Percentiles rank a stretch among this genome's conserved stretches.
These are phyloP conservation scores for Gastrolobium villosum DNA, from an alignment of 306 rosid genomes.

Conservation along the genomic window DNA sequence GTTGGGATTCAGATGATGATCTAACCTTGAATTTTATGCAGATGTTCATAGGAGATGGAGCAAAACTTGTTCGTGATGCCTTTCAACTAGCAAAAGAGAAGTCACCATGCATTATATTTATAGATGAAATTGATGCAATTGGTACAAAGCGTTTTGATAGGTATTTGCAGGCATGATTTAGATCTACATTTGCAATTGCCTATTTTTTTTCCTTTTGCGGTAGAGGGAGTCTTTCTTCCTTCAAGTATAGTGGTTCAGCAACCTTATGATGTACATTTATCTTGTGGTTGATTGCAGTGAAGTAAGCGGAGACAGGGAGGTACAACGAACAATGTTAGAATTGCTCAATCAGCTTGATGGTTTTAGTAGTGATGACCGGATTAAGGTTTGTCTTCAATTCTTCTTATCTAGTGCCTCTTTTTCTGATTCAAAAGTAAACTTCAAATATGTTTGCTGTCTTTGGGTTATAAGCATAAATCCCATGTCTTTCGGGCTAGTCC, in stretches of 20 bases:
- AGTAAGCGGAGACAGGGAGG: constrained; percentile 97
- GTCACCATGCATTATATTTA: constrained; percentile 96
- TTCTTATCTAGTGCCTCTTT: too few species aligned
- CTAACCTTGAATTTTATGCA: constrained; percentile 40
- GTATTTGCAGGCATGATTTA: constrained; percentile 53
- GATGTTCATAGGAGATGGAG: constrained; percentile 99
- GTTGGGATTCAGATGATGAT: constrained; percentile 31
- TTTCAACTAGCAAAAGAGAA: constrained; percentile 97
- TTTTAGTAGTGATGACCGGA: too few species aligned
- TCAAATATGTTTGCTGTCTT: too few species aligned
- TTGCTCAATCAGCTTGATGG: too few species aligned
- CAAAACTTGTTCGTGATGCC: constrained; percentile 96
- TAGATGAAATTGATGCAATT: constrained; percentile 98
- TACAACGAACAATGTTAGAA: too few species aligned
- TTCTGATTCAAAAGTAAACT: too few species aligned
- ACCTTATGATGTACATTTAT: constrained; percentile 46
- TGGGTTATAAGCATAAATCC: too few species aligned
- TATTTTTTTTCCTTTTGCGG: neutral
- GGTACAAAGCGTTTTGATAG: constrained; percentile 98
- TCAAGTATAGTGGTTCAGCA: constrained; percentile 24
- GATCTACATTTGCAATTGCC: constrained; percentile 23
- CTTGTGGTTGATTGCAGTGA: constrained; percentile 66
- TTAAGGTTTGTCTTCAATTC: too few species aligned
- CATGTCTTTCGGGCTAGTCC: too few species aligned
- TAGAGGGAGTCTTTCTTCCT: neutral